Evolutionary conservation across 352 stramenopile genomes (phyloP).

Genomic region (Phytophthora hibernalis): DNA sequence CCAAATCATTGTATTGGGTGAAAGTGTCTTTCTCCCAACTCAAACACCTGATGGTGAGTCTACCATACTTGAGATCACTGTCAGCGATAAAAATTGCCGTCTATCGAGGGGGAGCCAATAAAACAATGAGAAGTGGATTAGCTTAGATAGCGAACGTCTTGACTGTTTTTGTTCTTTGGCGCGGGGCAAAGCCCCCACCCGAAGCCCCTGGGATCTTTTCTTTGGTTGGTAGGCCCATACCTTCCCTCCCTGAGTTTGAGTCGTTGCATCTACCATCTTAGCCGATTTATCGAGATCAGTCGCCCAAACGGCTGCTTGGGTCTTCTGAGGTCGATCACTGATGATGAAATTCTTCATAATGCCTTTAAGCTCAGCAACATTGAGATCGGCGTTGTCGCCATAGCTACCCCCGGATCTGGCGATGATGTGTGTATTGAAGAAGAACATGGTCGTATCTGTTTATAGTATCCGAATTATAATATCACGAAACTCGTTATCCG

Average conservation of each 20-base stretch:
- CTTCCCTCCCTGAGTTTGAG: not conserved
- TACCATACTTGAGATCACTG: slow-evolving; percentile 8
- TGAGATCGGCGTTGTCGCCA: slow-evolving; percentile 14
- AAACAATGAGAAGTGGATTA: slow-evolving; percentile 2
- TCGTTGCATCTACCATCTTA: not conserved
- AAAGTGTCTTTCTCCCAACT: slow-evolving; percentile 5
- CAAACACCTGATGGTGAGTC: not conserved
- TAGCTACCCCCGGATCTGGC: slow-evolving; percentile 16
- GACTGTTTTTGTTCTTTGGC: slow-evolving; percentile 6
- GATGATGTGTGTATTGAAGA: slow-evolving; percentile 17
- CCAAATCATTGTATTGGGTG: slow-evolving; percentile 4
- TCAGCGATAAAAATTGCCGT: slow-evolving; percentile 10
- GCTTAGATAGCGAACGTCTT: slow-evolving; percentile 12
- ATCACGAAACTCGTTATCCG: slow-evolving; percentile 23
- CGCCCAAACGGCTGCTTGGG: slow-evolving; percentile 14
- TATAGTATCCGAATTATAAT: slow-evolving; percentile 31
- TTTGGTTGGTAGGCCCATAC: slow-evolving; percentile 10
- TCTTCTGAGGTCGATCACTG: slow-evolving; percentile 15
- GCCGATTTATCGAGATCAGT: slow-evolving; percentile 12
- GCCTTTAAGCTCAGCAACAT: slow-evolving; percentile 9
- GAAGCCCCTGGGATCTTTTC: too few species aligned
- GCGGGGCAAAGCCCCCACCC: too few species aligned
- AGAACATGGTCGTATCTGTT: slow-evolving; percentile 16
- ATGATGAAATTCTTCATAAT: slow-evolving; percentile 27
- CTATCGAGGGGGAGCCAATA: not conserved